A percentile compares a stretch with the other conserved stretches of the same genome.
Evolutionary conservation across 257 asterid genomes (phyloP).

Genomic region (Craterostigma plantagineum): DNA sequence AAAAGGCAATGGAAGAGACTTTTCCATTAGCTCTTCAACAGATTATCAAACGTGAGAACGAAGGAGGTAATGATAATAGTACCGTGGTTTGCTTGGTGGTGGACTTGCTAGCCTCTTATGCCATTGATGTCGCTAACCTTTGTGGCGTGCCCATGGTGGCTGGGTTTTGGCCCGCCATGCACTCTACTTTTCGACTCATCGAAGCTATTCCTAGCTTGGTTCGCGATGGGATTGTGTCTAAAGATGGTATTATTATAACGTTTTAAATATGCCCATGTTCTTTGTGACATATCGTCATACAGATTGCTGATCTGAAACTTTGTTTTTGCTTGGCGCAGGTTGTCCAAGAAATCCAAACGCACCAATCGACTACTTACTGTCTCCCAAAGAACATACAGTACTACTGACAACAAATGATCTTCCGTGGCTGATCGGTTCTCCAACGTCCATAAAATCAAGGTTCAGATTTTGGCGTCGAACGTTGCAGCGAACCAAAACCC

Average conservation of each 20-base stretch:
- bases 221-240: slow-evolving; percentile 26
- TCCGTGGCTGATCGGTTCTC: slow-evolving; percentile 69
- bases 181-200: slow-evolving; percentile 39
- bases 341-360: slow-evolving; percentile 20
- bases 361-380: slow-evolving; percentile 14
- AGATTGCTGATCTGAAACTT: no score
- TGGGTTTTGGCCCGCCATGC: slow-evolving; percentile 84
- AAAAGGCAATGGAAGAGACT: slow-evolving; percentile 53
- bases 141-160: slow-evolving; percentile 27
- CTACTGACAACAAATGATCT: slow-evolving; percentile 25
- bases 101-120: slow-evolving; percentile 66
- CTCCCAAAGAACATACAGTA: slow-evolving; percentile 22
- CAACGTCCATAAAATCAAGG: slow-evolving; percentile 34
- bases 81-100: slow-evolving; percentile 36
- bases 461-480: slow-evolving; percentile 70
- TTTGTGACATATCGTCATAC: no score
- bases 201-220: slow-evolving; percentile 44
- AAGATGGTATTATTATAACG: slow-evolving; percentile 26
- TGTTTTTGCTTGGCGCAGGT: slow-evolving; percentile 18
- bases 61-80: slow-evolving; percentile 11
- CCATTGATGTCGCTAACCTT: slow-evolving; percentile 29
- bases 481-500: slow-evolving; percentile 28
- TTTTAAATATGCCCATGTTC: no score
- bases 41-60: slow-evolving; percentile 2
- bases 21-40: slow-evolving; percentile 33